These are phyloP conservation scores for Coriaria nepalensis DNA, from an alignment of 306 rosid species.

Conservation along the genomic window DNA sequence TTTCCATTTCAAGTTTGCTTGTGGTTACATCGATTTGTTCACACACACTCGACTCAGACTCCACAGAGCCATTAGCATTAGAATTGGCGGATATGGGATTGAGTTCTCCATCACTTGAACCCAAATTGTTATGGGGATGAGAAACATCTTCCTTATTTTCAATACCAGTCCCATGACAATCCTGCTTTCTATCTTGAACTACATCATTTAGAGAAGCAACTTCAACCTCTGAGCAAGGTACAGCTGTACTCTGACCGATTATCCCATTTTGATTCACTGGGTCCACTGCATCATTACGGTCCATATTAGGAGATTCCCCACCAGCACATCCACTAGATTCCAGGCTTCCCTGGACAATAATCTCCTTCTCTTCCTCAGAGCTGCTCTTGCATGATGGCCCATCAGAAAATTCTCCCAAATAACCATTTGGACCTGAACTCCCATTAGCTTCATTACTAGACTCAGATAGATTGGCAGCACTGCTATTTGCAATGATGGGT, in stretches of 20 bases:
- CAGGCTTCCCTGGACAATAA: conserved; percentile 19
- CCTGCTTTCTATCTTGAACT: conserved; percentile 24
- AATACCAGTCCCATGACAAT: conserved; percentile 14
- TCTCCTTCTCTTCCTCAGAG: conserved; percentile 69
- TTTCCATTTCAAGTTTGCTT: conserved; percentile 21
- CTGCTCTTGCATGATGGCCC: conserved; percentile 42
- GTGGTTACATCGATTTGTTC: conserved; percentile 29
- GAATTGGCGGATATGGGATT: conserved; percentile 11
- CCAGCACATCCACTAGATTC: conserved; percentile 17
- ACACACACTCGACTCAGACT: conserved; percentile 19
- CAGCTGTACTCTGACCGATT: conserved; percentile 11
- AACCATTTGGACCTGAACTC: conserved; percentile 43
- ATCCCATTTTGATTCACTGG: conserved; percentile 16
- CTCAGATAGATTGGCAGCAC: conserved; percentile 24
- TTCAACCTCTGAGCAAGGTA: conserved; percentile 22
- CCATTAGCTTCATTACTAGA: conserved; percentile 42
- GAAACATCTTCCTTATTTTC: conserved; percentile 17
- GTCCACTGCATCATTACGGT: conserved; percentile 12
- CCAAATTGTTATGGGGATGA: conserved; percentile 15
- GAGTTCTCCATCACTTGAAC: conserved; percentile 18
- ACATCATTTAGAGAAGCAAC: conserved; percentile 16
- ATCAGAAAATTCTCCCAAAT: conserved; percentile 37
- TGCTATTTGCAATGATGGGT: conserved; percentile 38
- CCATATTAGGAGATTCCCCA: conserved; percentile 12
- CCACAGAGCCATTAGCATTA: conserved; percentile 30